phyloP scores from a whole-genome alignment of 2,329 filamentous ascomycete species.

The Diplodia intermedia region DNA sequence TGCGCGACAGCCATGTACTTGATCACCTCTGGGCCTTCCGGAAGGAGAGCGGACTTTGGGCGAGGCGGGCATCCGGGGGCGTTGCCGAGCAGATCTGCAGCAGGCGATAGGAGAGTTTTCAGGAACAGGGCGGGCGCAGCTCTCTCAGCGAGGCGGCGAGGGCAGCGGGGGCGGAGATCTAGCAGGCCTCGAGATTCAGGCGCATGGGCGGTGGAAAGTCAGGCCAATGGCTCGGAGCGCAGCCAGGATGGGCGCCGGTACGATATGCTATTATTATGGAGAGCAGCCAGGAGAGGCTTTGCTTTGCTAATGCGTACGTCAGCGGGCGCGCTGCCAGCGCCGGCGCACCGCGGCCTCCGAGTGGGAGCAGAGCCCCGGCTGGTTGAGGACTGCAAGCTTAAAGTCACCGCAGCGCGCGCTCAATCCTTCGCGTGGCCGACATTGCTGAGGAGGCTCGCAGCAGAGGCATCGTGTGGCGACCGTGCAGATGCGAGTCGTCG shows the following conservation, averaged over 20 bases:
- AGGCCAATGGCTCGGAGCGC: conserved; percentile 8
- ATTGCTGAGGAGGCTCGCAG: not conserved
- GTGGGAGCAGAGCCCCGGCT: conserved; percentile 13
- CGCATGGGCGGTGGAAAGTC: conserved; percentile 23
- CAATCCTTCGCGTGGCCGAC: conserved; percentile 24
- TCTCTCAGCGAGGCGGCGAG: conserved; percentile 8
- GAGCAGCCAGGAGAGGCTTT: conserved; percentile 27
- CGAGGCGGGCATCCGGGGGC: conserved; percentile 28
- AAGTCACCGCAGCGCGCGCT: conserved; percentile 26
- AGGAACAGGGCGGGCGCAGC: conserved; percentile 25
- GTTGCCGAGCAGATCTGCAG: conserved; percentile 14
- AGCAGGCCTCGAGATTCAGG: conserved; percentile 23
- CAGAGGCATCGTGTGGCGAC: conserved; percentile 27
- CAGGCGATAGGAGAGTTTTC: conserved; percentile 25
- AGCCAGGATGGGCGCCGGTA: conserved; percentile 16
- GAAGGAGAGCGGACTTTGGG: conserved; percentile 3
- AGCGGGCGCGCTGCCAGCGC: conserved; percentile 9
- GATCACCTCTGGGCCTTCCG: conserved; percentile 22
- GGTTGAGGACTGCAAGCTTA: conserved; percentile 25
- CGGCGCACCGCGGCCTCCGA: conserved; percentile 28
- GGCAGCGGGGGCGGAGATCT: conserved; percentile 24
- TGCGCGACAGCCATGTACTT: conserved; percentile 49
- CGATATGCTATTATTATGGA: conserved; percentile 27
- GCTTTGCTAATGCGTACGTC: conserved; percentile 30
- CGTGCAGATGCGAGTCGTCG: not conserved